Conservation (phyloP, 2,329 filamentous ascomycete genomes). For the Acarospora socialis region DNA sequence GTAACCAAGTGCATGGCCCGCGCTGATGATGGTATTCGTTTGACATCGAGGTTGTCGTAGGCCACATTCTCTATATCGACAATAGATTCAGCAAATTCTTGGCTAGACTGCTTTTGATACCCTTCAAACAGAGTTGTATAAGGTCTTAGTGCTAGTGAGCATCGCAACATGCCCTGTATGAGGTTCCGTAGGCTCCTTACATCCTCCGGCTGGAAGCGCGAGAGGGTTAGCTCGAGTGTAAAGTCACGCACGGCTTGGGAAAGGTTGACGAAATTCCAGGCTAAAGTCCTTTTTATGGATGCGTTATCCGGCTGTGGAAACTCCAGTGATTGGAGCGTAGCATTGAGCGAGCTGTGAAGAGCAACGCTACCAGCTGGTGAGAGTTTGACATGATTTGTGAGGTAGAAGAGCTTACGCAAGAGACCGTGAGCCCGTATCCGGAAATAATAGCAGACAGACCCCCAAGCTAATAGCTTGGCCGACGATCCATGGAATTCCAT, state of each 20-base stretch:
- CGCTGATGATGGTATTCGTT: conserved; percentile 11
- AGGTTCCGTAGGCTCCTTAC: conserved; percentile 38
- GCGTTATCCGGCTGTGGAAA: conserved; percentile 25
- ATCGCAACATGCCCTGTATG: conserved; percentile 41
- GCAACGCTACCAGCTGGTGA: conserved; percentile 7
- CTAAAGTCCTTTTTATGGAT: conserved; percentile 30
- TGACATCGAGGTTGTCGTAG: no score
- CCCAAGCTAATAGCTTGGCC: conserved; percentile 40
- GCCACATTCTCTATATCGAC: no score
- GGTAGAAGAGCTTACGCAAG: conserved; percentile 26
- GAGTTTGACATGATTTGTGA: not conserved
- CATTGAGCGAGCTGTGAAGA: conserved; percentile 8
- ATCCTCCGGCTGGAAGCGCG: conserved; percentile 37
- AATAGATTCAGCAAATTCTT: no score
- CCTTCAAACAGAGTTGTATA: conserved; percentile 34
- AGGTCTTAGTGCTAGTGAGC: conserved; percentile 38
- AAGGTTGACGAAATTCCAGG: conserved; percentile 40
- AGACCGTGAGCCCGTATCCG: conserved; percentile 42
- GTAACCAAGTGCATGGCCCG: conserved; percentile 19
- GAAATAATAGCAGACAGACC: conserved; percentile 35
- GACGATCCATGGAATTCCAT: conserved; percentile 41
- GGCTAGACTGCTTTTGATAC: conserved; percentile 14
- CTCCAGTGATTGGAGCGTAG: conserved; percentile 22
- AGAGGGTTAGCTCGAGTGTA: conserved; percentile 42
- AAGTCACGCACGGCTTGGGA: conserved; percentile 44